Conservation (phyloP, 2,329 filamentous ascomycete genomes). For the Calonectria crousiana region DNA sequence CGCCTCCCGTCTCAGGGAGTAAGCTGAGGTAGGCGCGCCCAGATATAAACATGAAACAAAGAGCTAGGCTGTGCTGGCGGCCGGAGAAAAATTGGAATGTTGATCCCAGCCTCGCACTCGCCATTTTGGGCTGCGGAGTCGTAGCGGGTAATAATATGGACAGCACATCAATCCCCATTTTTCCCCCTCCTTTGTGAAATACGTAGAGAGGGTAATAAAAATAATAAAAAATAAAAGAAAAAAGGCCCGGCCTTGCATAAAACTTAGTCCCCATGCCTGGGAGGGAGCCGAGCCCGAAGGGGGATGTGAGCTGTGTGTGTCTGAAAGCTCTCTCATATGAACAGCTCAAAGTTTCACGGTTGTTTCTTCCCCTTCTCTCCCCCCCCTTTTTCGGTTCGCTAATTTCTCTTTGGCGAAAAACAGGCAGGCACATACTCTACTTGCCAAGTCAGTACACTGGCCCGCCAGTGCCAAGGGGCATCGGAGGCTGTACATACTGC, state of each 20-base stretch:
- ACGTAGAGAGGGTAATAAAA: not conserved
- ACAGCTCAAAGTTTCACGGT: not conserved
- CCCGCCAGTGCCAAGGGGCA: not conserved
- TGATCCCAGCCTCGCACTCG: not conserved
- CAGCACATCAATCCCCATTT: not conserved
- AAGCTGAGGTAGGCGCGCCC: not conserved
- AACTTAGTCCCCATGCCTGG: not conserved
- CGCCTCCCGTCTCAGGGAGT: not conserved
- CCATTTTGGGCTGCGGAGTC: not conserved
- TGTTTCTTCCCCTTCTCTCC: not conserved
- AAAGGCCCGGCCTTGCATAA: not conserved
- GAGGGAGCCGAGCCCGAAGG: too few relatives aligned
- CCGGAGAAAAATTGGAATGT: not conserved
- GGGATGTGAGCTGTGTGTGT: not conserved
- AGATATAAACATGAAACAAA: not conserved
- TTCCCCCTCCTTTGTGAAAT: not conserved
- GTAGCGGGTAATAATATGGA: slow-evolving; percentile 1
- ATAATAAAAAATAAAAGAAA: not conserved
- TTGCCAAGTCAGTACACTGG: not conserved
- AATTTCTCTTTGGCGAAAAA: not conserved
- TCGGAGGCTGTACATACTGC: not conserved
- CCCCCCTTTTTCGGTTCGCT: not conserved
- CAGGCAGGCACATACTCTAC: not conserved
- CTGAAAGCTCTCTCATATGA: not conserved
- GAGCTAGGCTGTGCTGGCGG: not conserved